phyloP scores from a whole-genome alignment of 495 filamentous ascomycete genomes.

The Durotheca rogersii region DNA sequence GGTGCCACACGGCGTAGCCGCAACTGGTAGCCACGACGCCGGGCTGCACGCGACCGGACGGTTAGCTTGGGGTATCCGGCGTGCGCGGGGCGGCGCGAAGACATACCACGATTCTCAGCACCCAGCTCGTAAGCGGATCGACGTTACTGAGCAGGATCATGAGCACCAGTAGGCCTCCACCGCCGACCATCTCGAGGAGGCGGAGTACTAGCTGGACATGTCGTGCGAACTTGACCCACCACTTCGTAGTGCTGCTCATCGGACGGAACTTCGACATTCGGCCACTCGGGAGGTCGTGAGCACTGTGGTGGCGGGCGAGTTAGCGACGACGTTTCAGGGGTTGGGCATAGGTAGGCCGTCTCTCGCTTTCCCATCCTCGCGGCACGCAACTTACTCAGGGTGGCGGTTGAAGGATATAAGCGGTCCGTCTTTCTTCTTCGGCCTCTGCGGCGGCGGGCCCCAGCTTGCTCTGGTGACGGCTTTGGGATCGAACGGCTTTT shows the following conservation, averaged over 20 bases:
- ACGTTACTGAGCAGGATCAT: constrained; percentile 71
- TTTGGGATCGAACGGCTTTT: constrained; percentile 76
- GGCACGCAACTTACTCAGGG: constrained; percentile 70
- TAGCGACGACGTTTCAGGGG: constrained; percentile 22
- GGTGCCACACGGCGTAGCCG: constrained; percentile 76
- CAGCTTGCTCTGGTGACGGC: constrained; percentile 73
- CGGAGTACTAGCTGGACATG: constrained; percentile 66
- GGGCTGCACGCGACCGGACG: constrained; percentile 48
- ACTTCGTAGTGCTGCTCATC: constrained; percentile 70
- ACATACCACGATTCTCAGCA: constrained; percentile 75
- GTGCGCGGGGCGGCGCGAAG: not conserved
- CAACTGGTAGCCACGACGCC: constrained; percentile 68
- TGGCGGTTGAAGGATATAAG: constrained; percentile 77
- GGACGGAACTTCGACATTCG: constrained; percentile 44
- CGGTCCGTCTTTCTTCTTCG: constrained; percentile 71
- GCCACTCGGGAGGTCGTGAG: constrained; percentile 36
- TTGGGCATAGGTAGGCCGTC: not conserved
- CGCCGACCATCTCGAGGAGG: constrained; percentile 61
- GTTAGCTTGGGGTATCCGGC: not conserved
- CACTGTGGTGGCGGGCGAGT: constrained; percentile 27
- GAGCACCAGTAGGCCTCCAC: constrained; percentile 67
- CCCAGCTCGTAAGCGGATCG: constrained; percentile 63
- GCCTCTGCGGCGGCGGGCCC: constrained; percentile 53
- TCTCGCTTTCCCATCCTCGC: too few relatives aligned
- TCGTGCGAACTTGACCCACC: constrained; percentile 64